Conservation (phyloP, 352 stramenopile species). For the Phytophthora kernoviae region DNA sequence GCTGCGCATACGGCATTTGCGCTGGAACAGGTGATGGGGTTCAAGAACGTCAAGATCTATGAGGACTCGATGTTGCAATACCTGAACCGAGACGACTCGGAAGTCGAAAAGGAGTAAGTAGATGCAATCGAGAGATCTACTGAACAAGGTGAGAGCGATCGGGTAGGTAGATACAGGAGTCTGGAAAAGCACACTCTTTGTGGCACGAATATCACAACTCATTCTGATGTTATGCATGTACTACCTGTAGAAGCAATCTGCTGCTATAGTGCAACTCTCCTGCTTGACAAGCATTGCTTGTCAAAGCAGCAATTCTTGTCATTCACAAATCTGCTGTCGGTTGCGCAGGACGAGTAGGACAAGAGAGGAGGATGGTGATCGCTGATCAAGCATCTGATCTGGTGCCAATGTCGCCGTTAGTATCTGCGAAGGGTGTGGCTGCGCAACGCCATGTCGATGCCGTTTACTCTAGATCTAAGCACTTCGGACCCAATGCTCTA, state of each 20-base stretch:
- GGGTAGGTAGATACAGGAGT: no score
- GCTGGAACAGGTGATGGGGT: slow-evolving; percentile 59
- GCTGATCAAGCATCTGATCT: no score
- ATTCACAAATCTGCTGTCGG: no score
- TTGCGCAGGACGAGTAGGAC: no score
- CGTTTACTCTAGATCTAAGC: slow-evolving; percentile 35
- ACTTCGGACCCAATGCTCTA: slow-evolving; percentile 20
- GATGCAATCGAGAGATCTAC: background rate
- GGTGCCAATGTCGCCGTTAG: slow-evolving; percentile 20
- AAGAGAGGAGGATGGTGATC: slow-evolving; percentile 14
- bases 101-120: slow-evolving; percentile 46
- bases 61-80: slow-evolving; percentile 85
- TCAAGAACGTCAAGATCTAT: slow-evolving; percentile 50
- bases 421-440: slow-evolving; percentile 29
- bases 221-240: no score
- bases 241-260: no score
- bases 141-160: no score
- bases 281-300: no score
- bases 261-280: no score
- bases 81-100: slow-evolving; percentile 70
- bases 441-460: slow-evolving; percentile 50
- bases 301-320: no score
- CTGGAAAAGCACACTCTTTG: no score
- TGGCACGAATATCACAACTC: no score
- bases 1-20: slow-evolving; percentile 74